Evolutionary conservation across 2,329 filamentous ascomycete species (phyloP).

Genomic region (Cordyceps fumosorosea): DNA sequence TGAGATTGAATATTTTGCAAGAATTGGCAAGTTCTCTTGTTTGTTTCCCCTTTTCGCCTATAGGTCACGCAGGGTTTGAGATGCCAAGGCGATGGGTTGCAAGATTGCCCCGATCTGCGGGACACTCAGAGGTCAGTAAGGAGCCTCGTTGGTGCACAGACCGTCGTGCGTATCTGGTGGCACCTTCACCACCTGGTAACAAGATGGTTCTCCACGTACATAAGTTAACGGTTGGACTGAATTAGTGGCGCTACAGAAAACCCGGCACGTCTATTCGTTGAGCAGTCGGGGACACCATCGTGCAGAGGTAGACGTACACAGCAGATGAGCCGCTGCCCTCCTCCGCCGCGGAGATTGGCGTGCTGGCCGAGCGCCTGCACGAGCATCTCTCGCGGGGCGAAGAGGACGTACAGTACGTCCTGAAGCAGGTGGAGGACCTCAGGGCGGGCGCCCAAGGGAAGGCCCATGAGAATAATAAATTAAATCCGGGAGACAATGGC

Average conservation of each 20-base stretch:
- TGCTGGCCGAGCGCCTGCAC: slow-evolving; percentile 42
- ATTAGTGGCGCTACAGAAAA: too few species aligned
- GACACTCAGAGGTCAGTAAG: background rate
- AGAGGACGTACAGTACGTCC: slow-evolving; percentile 50
- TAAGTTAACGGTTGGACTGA: too few species aligned
- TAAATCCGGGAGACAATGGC: too few species aligned
- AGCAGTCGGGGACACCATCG: too few species aligned
- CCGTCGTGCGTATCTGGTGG: too few species aligned
- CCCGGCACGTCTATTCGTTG: too few species aligned
- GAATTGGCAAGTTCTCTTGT: too few species aligned
- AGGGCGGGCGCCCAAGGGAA: slow-evolving; percentile 47
- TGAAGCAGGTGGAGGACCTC: slow-evolving; percentile 43
- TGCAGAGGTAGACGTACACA: too few species aligned
- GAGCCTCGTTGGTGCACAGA: background rate
- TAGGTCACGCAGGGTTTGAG: background rate
- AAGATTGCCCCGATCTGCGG: background rate
- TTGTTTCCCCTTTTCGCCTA: background rate
- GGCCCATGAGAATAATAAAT: too few species aligned
- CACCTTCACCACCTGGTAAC: too few species aligned
- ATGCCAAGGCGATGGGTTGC: background rate
- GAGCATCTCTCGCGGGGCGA: slow-evolving; percentile 38
- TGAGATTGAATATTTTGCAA: background rate
- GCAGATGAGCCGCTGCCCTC: slow-evolving; percentile 40
- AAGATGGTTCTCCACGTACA: too few species aligned
- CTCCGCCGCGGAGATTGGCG: slow-evolving; percentile 33